These are phyloP conservation scores for Aspergillus sp. DNA, from an alignment of 2,329 filamentous ascomycete genomes.

Conservation along the genomic window DNA sequence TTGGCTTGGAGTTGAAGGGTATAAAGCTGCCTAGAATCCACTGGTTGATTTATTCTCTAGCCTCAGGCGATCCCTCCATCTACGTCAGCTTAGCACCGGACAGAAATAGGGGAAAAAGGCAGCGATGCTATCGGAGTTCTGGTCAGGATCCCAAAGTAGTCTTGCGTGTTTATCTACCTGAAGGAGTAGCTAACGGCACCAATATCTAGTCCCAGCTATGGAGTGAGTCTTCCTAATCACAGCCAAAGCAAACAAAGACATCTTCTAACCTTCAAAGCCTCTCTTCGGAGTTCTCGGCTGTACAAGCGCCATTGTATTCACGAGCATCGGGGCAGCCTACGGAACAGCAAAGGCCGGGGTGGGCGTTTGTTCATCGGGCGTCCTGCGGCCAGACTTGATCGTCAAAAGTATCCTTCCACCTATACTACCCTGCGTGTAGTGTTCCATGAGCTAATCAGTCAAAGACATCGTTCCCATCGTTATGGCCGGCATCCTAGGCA, in stretches of 20 bases:
- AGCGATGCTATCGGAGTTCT: slow-evolving; percentile 1
- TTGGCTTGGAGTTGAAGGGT: neutral
- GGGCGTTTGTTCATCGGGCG: slow-evolving; percentile 97
- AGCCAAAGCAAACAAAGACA: neutral
- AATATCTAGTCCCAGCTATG: neutral
- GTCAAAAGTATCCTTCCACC: slow-evolving; percentile 82
- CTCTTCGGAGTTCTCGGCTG: slow-evolving; percentile 98
- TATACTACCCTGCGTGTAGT: neutral
- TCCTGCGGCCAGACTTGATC: slow-evolving; percentile 94
- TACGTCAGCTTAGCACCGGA: neutral
- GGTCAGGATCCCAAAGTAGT: neutral
- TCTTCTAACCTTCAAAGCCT: slow-evolving; percentile 53
- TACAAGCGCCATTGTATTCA: slow-evolving; percentile 92
- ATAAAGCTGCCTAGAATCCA: neutral
- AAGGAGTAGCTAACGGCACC: neutral
- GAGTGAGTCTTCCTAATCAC: neutral
- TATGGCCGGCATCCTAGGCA: slow-evolving; percentile 99
- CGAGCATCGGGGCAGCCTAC: slow-evolving; percentile 94
- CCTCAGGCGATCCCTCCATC: neutral
- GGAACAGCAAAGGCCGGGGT: slow-evolving; percentile 99
- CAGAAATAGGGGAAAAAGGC: no score
- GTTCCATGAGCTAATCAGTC: neutral
- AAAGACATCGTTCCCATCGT: slow-evolving; percentile 98
- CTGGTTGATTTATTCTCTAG: neutral
- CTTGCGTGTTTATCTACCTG: no score